Evolutionary conservation across 768 basidiomycete genomes (phyloP).

Genomic region (Lentinula raphanica): DNA sequence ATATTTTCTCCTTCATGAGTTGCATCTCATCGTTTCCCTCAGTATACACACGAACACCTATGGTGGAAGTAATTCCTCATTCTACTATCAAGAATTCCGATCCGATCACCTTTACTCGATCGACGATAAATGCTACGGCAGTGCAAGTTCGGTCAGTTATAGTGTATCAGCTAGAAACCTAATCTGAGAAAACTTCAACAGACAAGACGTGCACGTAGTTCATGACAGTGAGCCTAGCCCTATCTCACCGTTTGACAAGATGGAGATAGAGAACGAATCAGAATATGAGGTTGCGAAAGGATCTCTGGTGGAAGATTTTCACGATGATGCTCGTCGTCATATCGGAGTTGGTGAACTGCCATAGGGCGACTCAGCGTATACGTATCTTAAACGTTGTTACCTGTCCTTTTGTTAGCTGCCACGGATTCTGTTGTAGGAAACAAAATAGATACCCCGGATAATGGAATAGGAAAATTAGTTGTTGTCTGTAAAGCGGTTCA

Average conservation of each 20-base stretch:
- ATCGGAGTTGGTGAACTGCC: background rate
- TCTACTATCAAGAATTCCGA: background rate
- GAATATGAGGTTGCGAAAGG: background rate
- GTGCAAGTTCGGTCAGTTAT: conserved; percentile 1
- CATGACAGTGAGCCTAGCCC: background rate
- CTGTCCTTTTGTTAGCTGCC: background rate
- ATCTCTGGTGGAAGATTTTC: background rate
- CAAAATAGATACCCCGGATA: background rate
- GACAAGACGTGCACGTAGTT: background rate
- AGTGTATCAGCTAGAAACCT: background rate
- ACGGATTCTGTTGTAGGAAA: background rate
- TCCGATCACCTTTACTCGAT: background rate
- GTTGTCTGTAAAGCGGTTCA: too few relatives aligned
- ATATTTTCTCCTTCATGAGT: background rate
- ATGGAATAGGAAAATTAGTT: too few relatives aligned
- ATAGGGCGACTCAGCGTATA: too few relatives aligned
- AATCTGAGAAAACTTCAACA: background rate
- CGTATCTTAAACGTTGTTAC: background rate
- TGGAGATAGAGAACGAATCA: background rate
- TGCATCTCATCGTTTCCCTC: background rate
- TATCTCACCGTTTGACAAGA: background rate
- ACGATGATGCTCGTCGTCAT: background rate
- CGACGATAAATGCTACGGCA: background rate
- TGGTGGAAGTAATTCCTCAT: background rate
- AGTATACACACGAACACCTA: background rate